Conservation (phyloP, 345 rosid genomes). For the Angophora floribunda region DNA sequence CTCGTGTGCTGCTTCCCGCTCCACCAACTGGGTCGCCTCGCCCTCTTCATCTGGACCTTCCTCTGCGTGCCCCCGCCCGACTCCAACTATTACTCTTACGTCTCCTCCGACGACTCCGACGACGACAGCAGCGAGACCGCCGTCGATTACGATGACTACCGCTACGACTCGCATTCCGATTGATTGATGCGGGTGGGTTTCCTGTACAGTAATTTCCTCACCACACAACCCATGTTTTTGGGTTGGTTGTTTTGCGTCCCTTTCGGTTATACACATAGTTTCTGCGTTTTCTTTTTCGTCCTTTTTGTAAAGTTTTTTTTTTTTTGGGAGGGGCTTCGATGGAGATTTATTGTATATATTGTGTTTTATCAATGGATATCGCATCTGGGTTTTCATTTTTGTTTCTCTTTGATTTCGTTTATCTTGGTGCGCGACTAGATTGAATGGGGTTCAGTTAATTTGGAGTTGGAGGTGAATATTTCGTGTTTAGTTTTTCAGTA, state of each 20-base stretch:
- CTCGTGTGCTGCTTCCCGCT: conserved; percentile 61
- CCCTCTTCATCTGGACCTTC: conserved; percentile 44
- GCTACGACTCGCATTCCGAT: conserved; percentile 17
- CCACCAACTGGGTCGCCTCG: conserved; percentile 51
- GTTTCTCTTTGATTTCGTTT: background rate
- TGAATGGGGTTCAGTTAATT: background rate
- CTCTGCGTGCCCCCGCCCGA: conserved; percentile 59
- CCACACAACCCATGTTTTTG: background rate
- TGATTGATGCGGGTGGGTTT: background rate
- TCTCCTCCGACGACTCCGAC: conserved; percentile 2
- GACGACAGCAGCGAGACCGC: conserved; percentile 6
- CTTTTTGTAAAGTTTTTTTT: background rate
- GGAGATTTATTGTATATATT: background rate
- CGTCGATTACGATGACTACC: conserved; percentile 10
- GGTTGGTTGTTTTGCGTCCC: background rate
- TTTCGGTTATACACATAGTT: background rate
- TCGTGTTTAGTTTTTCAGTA: background rate
- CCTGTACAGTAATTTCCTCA: background rate
- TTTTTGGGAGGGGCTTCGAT: background rate
- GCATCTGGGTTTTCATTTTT: background rate
- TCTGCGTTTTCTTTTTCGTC: background rate
- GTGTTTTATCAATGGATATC: background rate
- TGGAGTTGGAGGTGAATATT: background rate
- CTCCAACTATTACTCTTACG: conserved; percentile 31
- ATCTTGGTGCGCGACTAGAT: background rate